A percentile compares a stretch with the other conserved stretches of the same genome.
Evolutionary conservation across 2,329 filamentous ascomycete species (phyloP).

Genomic region (Tolypocladium amazonense): DNA sequence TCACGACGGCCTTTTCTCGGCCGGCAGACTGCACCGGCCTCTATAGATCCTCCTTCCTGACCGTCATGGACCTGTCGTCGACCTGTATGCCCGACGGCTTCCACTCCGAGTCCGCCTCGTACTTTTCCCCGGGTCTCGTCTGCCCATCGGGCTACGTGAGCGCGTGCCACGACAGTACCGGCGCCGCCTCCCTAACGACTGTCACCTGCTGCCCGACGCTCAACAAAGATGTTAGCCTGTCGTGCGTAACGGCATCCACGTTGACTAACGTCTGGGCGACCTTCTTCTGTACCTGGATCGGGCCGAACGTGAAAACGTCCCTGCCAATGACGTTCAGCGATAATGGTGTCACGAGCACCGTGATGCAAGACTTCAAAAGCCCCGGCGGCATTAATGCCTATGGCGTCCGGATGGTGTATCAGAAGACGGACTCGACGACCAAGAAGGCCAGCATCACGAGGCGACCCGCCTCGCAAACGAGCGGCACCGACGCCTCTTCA

Average conservation of each 20-base stretch:
- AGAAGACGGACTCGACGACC: constrained; percentile 14
- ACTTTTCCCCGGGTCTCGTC: constrained; percentile 19
- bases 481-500: neutral
- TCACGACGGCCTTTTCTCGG: constrained; percentile 14
- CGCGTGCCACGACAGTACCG: constrained; percentile 15
- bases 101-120: constrained; percentile 12
- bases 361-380: constrained; percentile 8
- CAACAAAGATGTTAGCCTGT: constrained; percentile 13
- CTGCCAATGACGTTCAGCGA: constrained; percentile 15
- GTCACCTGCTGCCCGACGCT: constrained; percentile 23
- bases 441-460: constrained; percentile 1
- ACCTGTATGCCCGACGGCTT: constrained; percentile 19
- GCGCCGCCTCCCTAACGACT: constrained; percentile 16
- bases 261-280: constrained; percentile 12
- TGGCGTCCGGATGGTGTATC: constrained; percentile 23
- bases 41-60: constrained; percentile 8
- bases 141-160: constrained; percentile 20
- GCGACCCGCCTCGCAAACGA: neutral
- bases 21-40: constrained; percentile 11
- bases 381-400: constrained; percentile 20
- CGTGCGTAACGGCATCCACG: constrained; percentile 15
- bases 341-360: constrained; percentile 11
- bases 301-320: constrained; percentile 10
- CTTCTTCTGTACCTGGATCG: constrained; percentile 22
- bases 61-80: constrained; percentile 19